Base-by-base conservation (phyloP, 2,329 filamentous ascomycete species). In the Trichophyton rubrum region DNA sequence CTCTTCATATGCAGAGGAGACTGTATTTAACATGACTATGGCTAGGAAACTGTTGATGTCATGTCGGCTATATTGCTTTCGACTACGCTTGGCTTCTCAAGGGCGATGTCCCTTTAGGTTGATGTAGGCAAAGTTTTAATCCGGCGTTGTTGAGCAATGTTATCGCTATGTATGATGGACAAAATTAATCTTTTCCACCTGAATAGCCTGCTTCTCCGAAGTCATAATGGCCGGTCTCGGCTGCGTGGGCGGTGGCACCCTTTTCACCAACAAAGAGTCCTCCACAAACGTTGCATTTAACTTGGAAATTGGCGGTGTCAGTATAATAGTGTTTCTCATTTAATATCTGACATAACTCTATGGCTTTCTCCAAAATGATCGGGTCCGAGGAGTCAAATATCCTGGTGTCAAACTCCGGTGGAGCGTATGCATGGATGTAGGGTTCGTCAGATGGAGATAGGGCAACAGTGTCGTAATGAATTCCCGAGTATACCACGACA, bases 381-480 rank as follows among this genome's bases (percentile, higher is more conserved):
- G 80, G 75, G 63, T 85, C 82, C 2, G 73, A 72, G 0, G 80
- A 72, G 61, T 85, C 80, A 59, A 96, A 84, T 0, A 95, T 82
- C 66, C 87, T 86, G n/a, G 86, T 82, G 69, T 97, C 92, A 64
- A 86, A 82, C 27, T 93, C 88, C 0, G 89, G 83, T 6, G 86
- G 82, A 9, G 83, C 76, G 55, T 81, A 78, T 4, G 83, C 75
- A 24, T 51, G 45, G 24, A 22, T 51, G 22, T 51, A 51, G 13
- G 45, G 45, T 15, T 51, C 45, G 6, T 51, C 45, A 2, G 45
- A 51, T 43, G 81, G 83, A 17, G 84, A 85, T 65, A 95, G 83
- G 0, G 88, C 90, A 62, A 96, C 86, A 5, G 89, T 86, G 73
- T 96, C 92, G 74, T 96, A 96, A 72, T 96, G 91, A 58, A 96